Evolutionary conservation across 345 rosid species (phyloP), one percentile per base, ranked within the genome.

Genomic region (Arabidopsis arenosa): DNA sequence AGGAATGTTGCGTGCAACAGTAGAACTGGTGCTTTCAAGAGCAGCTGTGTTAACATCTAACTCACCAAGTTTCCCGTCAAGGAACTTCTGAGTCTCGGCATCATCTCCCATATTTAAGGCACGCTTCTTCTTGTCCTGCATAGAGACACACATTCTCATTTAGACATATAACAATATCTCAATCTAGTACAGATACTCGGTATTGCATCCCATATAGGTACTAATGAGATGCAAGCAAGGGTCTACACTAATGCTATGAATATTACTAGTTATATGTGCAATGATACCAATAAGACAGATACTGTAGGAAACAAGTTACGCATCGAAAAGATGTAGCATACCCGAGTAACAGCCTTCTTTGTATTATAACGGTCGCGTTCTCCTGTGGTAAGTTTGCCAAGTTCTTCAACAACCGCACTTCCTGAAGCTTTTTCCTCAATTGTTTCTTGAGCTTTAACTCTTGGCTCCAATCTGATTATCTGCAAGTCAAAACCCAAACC

Each of bases 401-500:
- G 28, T 61, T 88, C 92, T 9, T 56, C 55, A 35, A 55, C 75
- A 9, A 32, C 79, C 5, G 63, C 64, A 63, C 40, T 71, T 23
- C 70, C 70, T 26, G 70, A 36, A 53, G 71, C 77, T 63, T 85
- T 88, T 58, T 82, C 63, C 9, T 82, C 86, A 39, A 51, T 79
- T 44, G 59, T 8, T 56, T 70, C 83, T 12, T 43, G 37, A 40
- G 30, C 43, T 56, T 73, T 79, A 74, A 87, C 63, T 59, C 73
- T 81, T 5, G 93, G 89, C 55, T 91, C 97, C 88, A 93, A 71
- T 80, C 96, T 87, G n/a, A 91, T 70, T 73, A 93, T 80, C 98
- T 93, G 70, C 32, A 74, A 67, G 54, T n/a, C 1, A 45, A 35
- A 73, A 59, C 54, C 23, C 18, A 61, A 49, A 54, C 3, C 40